Evolutionary conservation across 2,329 filamentous ascomycete genomes (phyloP), one percentile per base, ranked within the genome.

Genomic region (Ophiocordyceps sinensis): DNA sequence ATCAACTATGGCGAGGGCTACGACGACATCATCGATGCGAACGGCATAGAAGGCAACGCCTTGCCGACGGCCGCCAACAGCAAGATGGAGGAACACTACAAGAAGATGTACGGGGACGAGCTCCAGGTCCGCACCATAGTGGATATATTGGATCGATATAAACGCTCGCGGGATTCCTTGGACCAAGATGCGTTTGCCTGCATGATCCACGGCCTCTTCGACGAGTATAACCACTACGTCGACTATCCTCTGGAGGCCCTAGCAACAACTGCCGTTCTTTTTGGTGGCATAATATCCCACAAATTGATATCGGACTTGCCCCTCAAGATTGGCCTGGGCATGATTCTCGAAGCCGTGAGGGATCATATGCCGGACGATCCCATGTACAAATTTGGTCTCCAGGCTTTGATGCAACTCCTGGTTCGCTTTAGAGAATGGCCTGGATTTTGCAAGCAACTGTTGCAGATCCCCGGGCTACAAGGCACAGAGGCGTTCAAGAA

Each of bases 381-480:
- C 1, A 96, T 98, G 91, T 96, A 91, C 67, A 94, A 95, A 53
- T 98, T 98, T 56, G 91, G 93, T 11, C 72, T 98, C 12, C 91
- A 98, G 58, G 91, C 91, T 14, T 73, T 98, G 45, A 81, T 95
- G 57, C 87, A 96, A 59, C 75, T 96, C 41, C 79, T 86, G 42
- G 72, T 77, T 32, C 78, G 91, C 34, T 77, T 98, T 38, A 73
- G 78, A 5, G 91, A 98, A 56, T 98, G 91, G 91, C 86, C 87
- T n/a, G 85, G 84, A 2, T 93, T 95, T 53, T 96, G 89, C 58
- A 80, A 82, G 45, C 77, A 91, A 46, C 73, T 98, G 6, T 63
- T 93, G 19, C 80, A 85, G 46, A 86, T 94, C 32, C 80, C 83
- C 0, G 83, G 78, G 34, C 71, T 98, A 17, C 82, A 84, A 49